Evolutionary conservation across 495 filamentous ascomycete species (phyloP).

Genomic region (Schizothecium vesticola): DNA sequence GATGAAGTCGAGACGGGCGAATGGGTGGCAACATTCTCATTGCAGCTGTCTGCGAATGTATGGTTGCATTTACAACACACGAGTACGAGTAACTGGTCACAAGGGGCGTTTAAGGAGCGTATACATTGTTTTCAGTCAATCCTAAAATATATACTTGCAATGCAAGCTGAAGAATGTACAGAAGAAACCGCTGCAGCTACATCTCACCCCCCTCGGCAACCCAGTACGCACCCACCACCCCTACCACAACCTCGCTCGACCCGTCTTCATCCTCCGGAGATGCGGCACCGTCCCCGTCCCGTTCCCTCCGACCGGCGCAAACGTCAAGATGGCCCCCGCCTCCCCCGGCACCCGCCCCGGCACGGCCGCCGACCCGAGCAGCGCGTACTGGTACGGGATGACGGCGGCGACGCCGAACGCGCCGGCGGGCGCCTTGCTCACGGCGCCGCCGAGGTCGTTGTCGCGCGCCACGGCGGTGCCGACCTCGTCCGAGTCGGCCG

Average conservation of each 20-base stretch:
- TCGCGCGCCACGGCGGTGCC: slow-evolving; percentile 42
- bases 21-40: neutral
- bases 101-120: neutral
- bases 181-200: neutral
- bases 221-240: neutral
- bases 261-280: neutral
- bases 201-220: neutral
- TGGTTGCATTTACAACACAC: neutral
- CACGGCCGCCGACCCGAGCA: slow-evolving; percentile 41
- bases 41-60: neutral
- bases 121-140: neutral
- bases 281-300: neutral
- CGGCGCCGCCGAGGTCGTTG: slow-evolving; percentile 50
- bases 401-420: slow-evolving; percentile 32
- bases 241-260: neutral
- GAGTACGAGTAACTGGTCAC: neutral
- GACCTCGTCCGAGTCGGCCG: slow-evolving; percentile 50
- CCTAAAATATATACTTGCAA: neutral
- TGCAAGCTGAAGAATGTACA: neutral
- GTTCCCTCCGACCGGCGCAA: slow-evolving; percentile 13
- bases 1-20: neutral
- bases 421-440: slow-evolving; percentile 44
- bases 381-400: slow-evolving; percentile 48
- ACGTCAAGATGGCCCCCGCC: slow-evolving; percentile 53
- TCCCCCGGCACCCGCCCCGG: slow-evolving; percentile 41